Evolutionary conservation across 768 basidiomycete genomes (phyloP).

Genomic region (Kwoniella dejecticola): DNA sequence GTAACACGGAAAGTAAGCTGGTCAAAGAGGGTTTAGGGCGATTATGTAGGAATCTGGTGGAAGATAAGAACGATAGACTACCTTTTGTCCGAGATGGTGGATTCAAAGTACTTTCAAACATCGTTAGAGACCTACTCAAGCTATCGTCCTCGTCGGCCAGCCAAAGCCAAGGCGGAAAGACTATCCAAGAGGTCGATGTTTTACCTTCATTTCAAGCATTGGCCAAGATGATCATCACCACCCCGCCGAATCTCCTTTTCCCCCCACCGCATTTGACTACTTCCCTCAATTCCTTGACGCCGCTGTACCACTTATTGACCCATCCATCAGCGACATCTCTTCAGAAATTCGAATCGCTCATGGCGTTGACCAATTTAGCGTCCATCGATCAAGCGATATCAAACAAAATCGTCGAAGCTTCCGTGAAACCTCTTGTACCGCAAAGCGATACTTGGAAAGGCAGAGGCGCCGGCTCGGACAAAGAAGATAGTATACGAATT

Average conservation of each 20-base stretch:
- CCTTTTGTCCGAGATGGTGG: slow-evolving; percentile 77
- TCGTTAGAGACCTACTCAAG: slow-evolving; percentile 54
- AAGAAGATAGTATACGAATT: slow-evolving; percentile 67
- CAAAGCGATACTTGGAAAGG: slow-evolving; percentile 14
- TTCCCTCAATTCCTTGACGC: slow-evolving; percentile 74
- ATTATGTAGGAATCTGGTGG: slow-evolving; percentile 70
- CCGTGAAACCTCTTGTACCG: slow-evolving; percentile 16
- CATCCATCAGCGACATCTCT: slow-evolving; percentile 70
- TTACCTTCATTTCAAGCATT: slow-evolving; percentile 76
- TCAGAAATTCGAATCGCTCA: slow-evolving; percentile 87
- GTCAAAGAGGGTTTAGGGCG: slow-evolving; percentile 66
- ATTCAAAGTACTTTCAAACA: slow-evolving; percentile 61
- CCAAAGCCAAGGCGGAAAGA: slow-evolving; percentile 1
- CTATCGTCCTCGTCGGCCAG: slow-evolving; percentile 56
- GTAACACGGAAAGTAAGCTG: slow-evolving; percentile 67
- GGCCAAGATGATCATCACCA: slow-evolving; percentile 89
- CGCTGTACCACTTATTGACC: slow-evolving; percentile 72
- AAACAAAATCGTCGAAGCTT: slow-evolving; percentile 62
- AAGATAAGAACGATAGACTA: slow-evolving; percentile 76
- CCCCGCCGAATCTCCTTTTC: slow-evolving; percentile 86
- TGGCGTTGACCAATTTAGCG: slow-evolving; percentile 94
- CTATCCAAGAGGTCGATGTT: slow-evolving; percentile 9
- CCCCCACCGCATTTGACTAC: slow-evolving; percentile 76
- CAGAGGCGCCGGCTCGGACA: slow-evolving; percentile 56
- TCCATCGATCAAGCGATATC: slow-evolving; percentile 71